Evolutionary conservation across 148 eudicot genomes (phyloP), one percentile per base, ranked within the genome.

Genomic region (Chenopodium berlandieri): DNA sequence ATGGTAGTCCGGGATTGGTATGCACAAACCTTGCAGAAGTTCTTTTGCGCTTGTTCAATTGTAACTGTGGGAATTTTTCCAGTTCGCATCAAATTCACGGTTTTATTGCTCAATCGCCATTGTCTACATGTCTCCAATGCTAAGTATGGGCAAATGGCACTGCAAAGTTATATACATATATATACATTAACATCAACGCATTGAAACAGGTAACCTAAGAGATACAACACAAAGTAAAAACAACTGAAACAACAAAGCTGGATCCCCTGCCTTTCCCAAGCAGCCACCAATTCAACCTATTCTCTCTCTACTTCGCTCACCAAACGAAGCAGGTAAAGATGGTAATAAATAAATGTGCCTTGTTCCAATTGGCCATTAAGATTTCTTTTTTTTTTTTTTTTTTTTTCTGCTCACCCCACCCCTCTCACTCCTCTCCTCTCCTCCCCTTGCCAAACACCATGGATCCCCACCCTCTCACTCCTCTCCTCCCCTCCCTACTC

Each of bases 1-100:
- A 14, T 11, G 65, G 23, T 48, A 16, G 27, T 70, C 58, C 22
- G 69, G n/a, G 25, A 56, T 50, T 67, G 40, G 27, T 54, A 72
- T 54, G 50, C 56, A 85, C 91, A 78, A 47, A 96, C 99, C 99
- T 94, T 96, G 94, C 91, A 89, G 72, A 90, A 96, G 85, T 96
- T 96, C 90, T 94, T 96, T 83, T 96, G 99, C 64, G 97, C 99
- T 85, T 96, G 98, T 85, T 96, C 99, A 84, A 96, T 96, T 46
- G 99, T 94, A 80, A 96, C 99, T 76, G 95, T 94, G 20, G 97
- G 98, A 95, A 96, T 96, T 82, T 96, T 96, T 67, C 99, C 99
- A 78, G 93, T 91, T 66, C 98, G 90, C 99, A 96, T 96, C 88
- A 96, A 86, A 83, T 91, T 96, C 80, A 94, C 95, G 71, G 99